Base-by-base conservation (phyloP, 305 asterid genomes). In the Fraxinus dipetala region DNA sequence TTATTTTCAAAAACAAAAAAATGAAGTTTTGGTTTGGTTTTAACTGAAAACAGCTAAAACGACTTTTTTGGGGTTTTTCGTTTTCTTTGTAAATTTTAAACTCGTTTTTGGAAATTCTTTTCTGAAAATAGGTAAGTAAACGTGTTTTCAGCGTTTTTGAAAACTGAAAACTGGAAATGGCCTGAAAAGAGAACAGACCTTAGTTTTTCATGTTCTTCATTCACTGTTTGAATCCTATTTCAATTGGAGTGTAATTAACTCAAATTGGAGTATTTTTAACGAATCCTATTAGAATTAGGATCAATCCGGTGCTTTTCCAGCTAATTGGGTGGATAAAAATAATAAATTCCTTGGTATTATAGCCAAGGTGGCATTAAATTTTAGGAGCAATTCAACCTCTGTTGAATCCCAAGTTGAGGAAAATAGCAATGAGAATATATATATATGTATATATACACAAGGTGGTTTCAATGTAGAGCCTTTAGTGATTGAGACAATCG, bases 401-500 rank as follows among this genome's bases (percentile, higher is more conserved):
- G 35, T 72, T 77, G 89, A 83, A 81, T 16, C 87, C 67, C 84
- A 40, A 45, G 80, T 81, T 34, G 51, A 74, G 82, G 79, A 80
- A 7, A 85, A 80, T 67, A 70, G 80, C 22, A 80, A 83, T 59
- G 79, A 79, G 45, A 88, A 84, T 34, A 34, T 30, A 30, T 30
- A 30, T 30, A 30, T 30, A 34, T 26, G 1, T 26, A 26, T 26
- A 26, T 31, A 31, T 31, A 31, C 3, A 43, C 86, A 83, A n/a
- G 88, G 86, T 30, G 84, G 83, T 51, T 61, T 88, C 54, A 74
- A 79, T 78, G 83, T 83, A 43, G 76, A 88, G 87, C 91, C 89
- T 80, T 83, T 88, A 79, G 78, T 84, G 30, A 80, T 86, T 86
- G 89, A 82, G 28, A 81, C 4, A 32, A 69, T 76, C 34, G 88